Conservation (phyloP, 2,329 filamentous ascomycete genomes). For the Neocatenulostroma microsporum region DNA sequence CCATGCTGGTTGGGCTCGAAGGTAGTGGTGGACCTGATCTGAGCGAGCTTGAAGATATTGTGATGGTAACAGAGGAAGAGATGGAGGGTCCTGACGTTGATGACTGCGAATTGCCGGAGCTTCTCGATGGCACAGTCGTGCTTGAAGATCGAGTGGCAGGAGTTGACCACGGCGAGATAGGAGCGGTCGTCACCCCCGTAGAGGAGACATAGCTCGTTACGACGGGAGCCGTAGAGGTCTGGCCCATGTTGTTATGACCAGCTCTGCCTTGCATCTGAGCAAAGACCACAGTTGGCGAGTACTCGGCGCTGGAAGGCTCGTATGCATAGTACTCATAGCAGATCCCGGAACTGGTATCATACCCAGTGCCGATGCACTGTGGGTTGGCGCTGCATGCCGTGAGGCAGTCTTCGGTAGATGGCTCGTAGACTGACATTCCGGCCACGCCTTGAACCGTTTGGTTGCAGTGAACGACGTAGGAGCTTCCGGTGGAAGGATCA, state of each 20-base stretch:
- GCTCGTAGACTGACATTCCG: not conserved
- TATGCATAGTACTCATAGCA: constrained; percentile 3
- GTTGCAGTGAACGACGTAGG: constrained; percentile 5
- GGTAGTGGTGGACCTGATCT: too few species aligned
- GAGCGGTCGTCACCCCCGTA: constrained; percentile 4
- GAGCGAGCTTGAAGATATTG: too few species aligned
- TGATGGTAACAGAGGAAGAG: too few species aligned
- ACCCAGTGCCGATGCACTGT: not conserved
- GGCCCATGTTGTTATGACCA: not conserved
- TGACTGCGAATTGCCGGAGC: too few species aligned
- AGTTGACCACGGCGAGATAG: too few species aligned
- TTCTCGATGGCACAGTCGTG: too few species aligned
- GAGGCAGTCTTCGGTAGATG: not conserved
- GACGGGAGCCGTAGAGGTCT: constrained; percentile 1
- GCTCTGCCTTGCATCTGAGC: not conserved
- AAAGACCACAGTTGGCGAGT: not conserved
- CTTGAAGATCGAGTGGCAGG: too few species aligned
- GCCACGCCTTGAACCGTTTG: constrained; percentile 1
- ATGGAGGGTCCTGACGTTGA: too few species aligned
- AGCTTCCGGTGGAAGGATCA: constrained; percentile 1
- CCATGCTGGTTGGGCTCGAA: too few species aligned
- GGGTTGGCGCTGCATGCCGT: constrained; percentile 1
- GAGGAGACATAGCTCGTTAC: not conserved
- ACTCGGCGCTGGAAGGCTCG: too few species aligned
- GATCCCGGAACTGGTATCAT: not conserved